These are phyloP conservation scores for Lactuca sativa DNA, from an alignment of 129 eudicot genomes.

Conservation along the genomic window DNA sequence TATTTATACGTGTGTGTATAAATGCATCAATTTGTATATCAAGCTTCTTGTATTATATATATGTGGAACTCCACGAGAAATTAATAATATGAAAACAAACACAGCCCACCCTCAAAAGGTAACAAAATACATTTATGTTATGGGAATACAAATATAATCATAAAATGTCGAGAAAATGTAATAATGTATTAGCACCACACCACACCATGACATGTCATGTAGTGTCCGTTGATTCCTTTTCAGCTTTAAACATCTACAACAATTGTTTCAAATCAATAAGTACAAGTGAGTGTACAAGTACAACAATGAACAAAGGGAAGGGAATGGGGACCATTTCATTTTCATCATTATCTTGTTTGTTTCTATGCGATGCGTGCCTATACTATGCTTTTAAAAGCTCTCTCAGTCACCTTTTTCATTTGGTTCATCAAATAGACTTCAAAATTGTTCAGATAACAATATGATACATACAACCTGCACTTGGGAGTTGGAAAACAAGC, in stretches of 20 bases:
- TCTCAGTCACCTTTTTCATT: not conserved
- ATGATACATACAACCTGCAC: constrained; percentile 8
- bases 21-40: not conserved
- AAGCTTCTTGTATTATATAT: not conserved
- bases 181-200: too few species aligned
- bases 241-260: constrained; percentile 2
- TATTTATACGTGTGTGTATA: constrained; percentile 17
- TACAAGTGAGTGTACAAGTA: not conserved
- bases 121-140: not conserved
- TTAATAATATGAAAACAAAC: too few species aligned
- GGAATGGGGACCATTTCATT: constrained; percentile 7
- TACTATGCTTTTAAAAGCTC: not conserved
- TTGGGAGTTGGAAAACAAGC: not conserved
- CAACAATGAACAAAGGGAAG: not conserved
- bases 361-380: not conserved
- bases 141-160: not conserved
- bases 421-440: constrained; percentile 6
- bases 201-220: too few species aligned
- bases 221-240: not conserved
- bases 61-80: too few species aligned
- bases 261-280: not conserved
- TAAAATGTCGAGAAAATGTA: not conserved
- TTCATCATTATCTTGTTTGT: constrained; percentile 20
- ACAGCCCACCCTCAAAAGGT: too few species aligned
- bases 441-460: constrained; percentile 14